These are phyloP conservation scores for Rhizopogon vesiculosus DNA, from an alignment of 768 basidiomycete species.

Conservation along the genomic window DNA sequence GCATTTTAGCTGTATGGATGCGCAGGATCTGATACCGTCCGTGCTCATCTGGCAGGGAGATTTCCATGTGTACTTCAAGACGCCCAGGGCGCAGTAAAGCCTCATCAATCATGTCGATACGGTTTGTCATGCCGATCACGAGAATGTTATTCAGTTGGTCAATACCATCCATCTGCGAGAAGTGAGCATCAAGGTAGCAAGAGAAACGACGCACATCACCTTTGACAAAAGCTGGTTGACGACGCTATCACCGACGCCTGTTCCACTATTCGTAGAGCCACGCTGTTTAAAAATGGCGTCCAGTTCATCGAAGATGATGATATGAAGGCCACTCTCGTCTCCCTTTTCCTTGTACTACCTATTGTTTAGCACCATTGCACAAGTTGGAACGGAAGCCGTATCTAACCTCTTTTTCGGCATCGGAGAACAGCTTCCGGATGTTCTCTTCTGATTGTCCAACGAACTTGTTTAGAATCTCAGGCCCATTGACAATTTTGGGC, in stretches of 20 bases:
- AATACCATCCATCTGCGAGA: conserved; percentile 91
- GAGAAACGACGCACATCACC: conserved; percentile 36
- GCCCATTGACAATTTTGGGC: conserved; percentile 97
- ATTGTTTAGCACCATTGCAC: background rate
- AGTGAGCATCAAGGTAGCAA: conserved; percentile 6
- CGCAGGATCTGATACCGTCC: conserved; percentile 91
- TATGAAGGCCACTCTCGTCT: conserved; percentile 95
- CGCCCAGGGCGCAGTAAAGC: conserved; percentile 95
- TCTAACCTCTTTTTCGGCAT: conserved; percentile 91
- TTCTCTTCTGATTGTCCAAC: conserved; percentile 98
- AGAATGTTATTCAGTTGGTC: conserved; percentile 99
- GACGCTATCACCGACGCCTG: conserved; percentile 97
- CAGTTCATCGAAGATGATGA: conserved; percentile 99
- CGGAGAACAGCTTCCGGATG: conserved; percentile 94
- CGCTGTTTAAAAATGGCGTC: conserved; percentile 99
- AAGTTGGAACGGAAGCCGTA: background rate
- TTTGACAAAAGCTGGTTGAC: conserved; percentile 98
- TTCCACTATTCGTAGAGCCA: conserved; percentile 86
- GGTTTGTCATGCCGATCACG: conserved; percentile 99
- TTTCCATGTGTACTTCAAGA: conserved; percentile 99
- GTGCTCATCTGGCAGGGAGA: conserved; percentile 91
- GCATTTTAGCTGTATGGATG: conserved; percentile 96
- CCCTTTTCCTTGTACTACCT: conserved; percentile 91
- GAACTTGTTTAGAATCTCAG: conserved; percentile 95
- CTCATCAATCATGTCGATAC: conserved; percentile 98